Evolutionary conservation across 768 basidiomycete genomes (phyloP), one percentile per base, ranked within the genome.

Genomic region (Leccinum variicolor): DNA sequence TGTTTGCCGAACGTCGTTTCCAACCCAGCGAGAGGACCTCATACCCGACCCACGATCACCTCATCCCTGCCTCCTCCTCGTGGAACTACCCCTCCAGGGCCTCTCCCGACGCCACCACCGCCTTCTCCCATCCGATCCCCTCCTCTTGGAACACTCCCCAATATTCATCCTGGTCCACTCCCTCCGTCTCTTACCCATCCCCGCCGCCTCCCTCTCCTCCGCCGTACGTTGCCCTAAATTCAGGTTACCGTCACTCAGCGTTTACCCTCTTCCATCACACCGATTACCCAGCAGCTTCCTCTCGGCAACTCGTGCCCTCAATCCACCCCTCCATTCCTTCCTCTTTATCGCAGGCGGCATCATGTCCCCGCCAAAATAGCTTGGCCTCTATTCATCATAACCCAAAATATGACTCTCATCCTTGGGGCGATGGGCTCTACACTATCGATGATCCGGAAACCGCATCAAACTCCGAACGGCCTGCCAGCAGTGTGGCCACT

Each of bases 401-500:
- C 13, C 53, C 54, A 26, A 70, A 71, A 56, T 70, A 61, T 13
- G 67, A 68, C 60, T 29, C 65, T 17, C 59, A 72, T 36, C 54
- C 62, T 0, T 72, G 71, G 71, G 68, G 68, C 58, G 60, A 66
- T 47, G 69, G 63, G 63, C 66, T 74, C 50, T 72, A 73, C 50
- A 69, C 73, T 19, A 62, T 72, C 55, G 70, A 72, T 61, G 66
- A 72, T 58, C 62, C 72, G 53, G 69, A 70, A 50, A 65, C 71
- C 34, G 60, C 66, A 68, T 66, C 72, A 48, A 69, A 73, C 68
- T 72, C 70, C 62, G 63, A 72, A 66, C 66, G 66, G 56, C 70
- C 70, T 51, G 70, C 61, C 59, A 69, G 68, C 69, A 73, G 63
- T 62, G 65, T 68, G 52, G 71, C 68, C n/a, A 58, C 72, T 15